Evolutionary conservation across 768 basidiomycete genomes (phyloP), one percentile per base, ranked within the genome.

Genomic region (Lactarius trivialis): DNA sequence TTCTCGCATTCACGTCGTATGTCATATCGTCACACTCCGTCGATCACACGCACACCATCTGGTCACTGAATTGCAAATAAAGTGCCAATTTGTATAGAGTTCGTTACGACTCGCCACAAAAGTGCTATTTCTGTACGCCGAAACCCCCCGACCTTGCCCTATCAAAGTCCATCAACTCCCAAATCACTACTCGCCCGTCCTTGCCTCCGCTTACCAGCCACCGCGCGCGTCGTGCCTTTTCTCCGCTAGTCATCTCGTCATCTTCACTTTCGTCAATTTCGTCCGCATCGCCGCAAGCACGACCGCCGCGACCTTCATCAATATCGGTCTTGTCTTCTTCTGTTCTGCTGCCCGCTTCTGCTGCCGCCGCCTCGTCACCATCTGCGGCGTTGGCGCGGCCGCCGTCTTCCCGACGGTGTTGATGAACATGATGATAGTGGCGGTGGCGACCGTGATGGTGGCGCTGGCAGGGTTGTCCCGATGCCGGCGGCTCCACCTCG

Each of bases 121-220:
- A 4, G 2, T 48, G 43, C 21, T 45, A 12, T 48, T 21, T 21
- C 45, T n/a, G 19, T 9, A 8, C 17, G 19, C 24, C 21, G 21
- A n/a, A 12, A 48, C 11, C 45, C 45, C 45, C 45, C 45, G 21
- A 24, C 26, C 24, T 30, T 34, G 34, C 45, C 30, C 48, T 8
- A 17, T 19, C 37, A 7, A 67, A 67, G 37, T 66, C 67, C 60
- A 60, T 63, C 41, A 67, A 41, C 17, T 39, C 67, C 67, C 67
- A 67, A 6, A 67, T 55, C 12, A 30, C 67, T 11, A 67, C 67
- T 0, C 65, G 50, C 3, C 67, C 65, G 11, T 67, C 67, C 41
- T 66, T 67, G 9, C 61, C 65, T 1, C 61, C 64, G 58, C 67
- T 67, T 26, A 67, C 65, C 0, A 67, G 56, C 67, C 67, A 67